A percentile compares a stretch with the other conserved stretches of the same genome.
Conservation (phyloP, 345 rosid species). For the Garcia nutans region DNA sequence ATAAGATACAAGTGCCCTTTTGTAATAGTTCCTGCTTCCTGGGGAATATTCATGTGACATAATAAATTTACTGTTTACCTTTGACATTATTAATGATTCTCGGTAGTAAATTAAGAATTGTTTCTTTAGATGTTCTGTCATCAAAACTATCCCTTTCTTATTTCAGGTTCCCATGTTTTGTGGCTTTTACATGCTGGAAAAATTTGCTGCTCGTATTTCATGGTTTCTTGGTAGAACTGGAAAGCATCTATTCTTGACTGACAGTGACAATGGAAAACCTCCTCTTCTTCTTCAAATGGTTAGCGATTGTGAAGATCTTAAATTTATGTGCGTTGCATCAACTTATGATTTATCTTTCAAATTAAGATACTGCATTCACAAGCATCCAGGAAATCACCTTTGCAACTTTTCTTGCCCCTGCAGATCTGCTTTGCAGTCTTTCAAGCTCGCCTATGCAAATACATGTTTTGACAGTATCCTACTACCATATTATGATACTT, state of each 20-base stretch:
- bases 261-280: slow-evolving; percentile 53
- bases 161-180: slow-evolving; percentile 68
- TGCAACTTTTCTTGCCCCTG: slow-evolving; percentile 24
- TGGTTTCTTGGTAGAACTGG: slow-evolving; percentile 82
- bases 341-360: slow-evolving; percentile 13
- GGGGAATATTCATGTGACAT: neutral
- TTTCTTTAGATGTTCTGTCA: neutral
- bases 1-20: neutral
- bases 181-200: slow-evolving; percentile 68
- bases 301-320: slow-evolving; percentile 59
- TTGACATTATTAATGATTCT: too few species aligned
- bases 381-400: slow-evolving; percentile 9
- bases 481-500: neutral
- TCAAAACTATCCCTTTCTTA: neutral
- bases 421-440: slow-evolving; percentile 83
- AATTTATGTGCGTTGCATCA: slow-evolving; percentile 65
- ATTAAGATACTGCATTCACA: neutral
- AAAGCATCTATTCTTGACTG: slow-evolving; percentile 75
- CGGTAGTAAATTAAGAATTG: neutral
- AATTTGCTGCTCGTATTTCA: slow-evolving; percentile 48
- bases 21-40: neutral
- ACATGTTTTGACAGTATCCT: slow-evolving; percentile 80
- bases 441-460: slow-evolving; percentile 82
- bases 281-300: slow-evolving; percentile 82
- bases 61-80: neutral